These are phyloP conservation scores for Neurospora sp. DNA, from an alignment of 495 filamentous ascomycete genomes.

Conservation along the genomic window DNA sequence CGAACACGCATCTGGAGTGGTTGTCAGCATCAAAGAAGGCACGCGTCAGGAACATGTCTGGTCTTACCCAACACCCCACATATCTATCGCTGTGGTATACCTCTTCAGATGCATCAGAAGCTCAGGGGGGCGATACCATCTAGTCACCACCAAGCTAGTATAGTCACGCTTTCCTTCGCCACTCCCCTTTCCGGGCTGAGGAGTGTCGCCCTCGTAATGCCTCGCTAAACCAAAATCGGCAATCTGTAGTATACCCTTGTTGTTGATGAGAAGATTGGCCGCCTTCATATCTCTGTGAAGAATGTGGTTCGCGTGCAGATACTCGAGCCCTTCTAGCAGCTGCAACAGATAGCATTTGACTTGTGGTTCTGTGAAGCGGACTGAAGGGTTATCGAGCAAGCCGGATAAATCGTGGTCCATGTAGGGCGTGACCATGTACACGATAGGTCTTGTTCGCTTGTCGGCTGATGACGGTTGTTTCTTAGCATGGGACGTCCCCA, in stretches of 20 bases:
- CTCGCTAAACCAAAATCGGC: conserved; percentile 94
- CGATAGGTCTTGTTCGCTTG: conserved; percentile 71
- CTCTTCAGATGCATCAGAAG: conserved; percentile 72
- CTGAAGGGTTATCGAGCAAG: conserved; percentile 85
- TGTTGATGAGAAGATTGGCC: conserved; percentile 94
- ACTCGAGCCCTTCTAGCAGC: conserved; percentile 77
- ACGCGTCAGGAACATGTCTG: background rate
- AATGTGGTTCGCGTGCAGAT: conserved; percentile 83
- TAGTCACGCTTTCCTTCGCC: conserved; percentile 85
- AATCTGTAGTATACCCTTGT: conserved; percentile 87
- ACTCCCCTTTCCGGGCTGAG: conserved; percentile 66
- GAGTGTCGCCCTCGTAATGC: conserved; percentile 81
- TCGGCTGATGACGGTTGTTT: conserved; percentile 38
- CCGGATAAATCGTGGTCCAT: conserved; percentile 98
- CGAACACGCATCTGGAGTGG: conserved; percentile 72
- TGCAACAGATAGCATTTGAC: conserved; percentile 98
- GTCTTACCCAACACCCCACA: conserved; percentile 91
- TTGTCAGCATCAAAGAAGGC: conserved; percentile 17
- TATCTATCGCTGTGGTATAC: conserved; percentile 93
- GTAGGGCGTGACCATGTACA: conserved; percentile 98
- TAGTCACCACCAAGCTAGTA: conserved; percentile 86
- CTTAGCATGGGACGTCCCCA: background rate
- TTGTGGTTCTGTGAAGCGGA: conserved; percentile 75
- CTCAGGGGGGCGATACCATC: conserved; percentile 96
- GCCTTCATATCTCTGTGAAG: conserved; percentile 98